phyloP scores from a whole-genome alignment of 2,329 filamentous ascomycete genomes.

The Corniculantispora saksenae region DNA sequence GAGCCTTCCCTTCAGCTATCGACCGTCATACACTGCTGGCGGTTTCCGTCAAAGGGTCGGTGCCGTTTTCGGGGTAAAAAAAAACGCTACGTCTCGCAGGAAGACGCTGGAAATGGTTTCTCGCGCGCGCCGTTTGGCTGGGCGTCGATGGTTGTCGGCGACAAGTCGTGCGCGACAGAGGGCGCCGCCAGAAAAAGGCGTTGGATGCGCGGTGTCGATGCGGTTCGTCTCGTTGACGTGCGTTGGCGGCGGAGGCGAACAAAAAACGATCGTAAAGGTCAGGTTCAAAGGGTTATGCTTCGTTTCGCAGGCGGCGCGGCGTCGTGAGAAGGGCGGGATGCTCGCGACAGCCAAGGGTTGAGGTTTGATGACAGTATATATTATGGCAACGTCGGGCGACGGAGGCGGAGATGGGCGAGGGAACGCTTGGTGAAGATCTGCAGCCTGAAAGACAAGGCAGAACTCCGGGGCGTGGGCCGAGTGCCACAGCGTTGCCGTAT shows the following conservation, averaged over 20 bases:
- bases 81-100: neutral
- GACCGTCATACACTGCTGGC: slow-evolving; percentile 20
- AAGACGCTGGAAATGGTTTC: neutral
- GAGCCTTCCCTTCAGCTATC: slow-evolving; percentile 18
- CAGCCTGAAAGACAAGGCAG: slow-evolving; percentile 23
- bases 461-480: neutral
- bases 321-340: slow-evolving; percentile 15
- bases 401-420: slow-evolving; percentile 16
- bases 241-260: slow-evolving; percentile 7
- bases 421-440: slow-evolving; percentile 9
- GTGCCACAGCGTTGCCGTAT: slow-evolving; percentile 14
- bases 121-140: neutral
- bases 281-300: neutral
- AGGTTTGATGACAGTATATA: slow-evolving; percentile 17
- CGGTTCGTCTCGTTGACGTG: slow-evolving; percentile 11
- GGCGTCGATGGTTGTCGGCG: neutral
- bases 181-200: slow-evolving; percentile 6
- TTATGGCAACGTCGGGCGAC: slow-evolving; percentile 15
- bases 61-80: neutral
- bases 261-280: slow-evolving; percentile 9
- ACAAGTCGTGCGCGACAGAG: neutral
- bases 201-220: slow-evolving; percentile 11
- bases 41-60: slow-evolving; percentile 12
- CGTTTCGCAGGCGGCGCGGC: slow-evolving; percentile 3
- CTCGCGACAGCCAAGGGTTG: slow-evolving; percentile 15